These are phyloP conservation scores for Aegilops longissima DNA, from an alignment of 176 grass and related monocot genomes.

Conservation along the genomic window DNA sequence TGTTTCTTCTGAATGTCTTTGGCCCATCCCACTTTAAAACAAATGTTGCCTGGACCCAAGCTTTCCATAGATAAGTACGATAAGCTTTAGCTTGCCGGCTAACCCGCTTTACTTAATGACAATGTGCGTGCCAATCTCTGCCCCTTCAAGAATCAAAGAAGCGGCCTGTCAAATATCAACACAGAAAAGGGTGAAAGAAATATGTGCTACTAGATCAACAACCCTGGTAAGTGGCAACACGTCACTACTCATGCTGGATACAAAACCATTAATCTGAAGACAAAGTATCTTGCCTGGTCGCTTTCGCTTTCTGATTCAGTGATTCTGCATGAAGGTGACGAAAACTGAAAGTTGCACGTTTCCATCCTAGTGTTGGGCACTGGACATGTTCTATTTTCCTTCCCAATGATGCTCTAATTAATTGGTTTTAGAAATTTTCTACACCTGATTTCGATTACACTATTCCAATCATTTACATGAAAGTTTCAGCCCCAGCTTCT, in stretches of 20 bases:
- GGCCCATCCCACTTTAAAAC: neutral
- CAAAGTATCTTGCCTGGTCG: neutral
- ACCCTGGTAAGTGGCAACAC: neutral
- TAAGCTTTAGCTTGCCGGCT: neutral
- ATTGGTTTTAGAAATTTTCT: neutral
- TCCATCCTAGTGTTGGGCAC: neutral
- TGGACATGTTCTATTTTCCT: no score
- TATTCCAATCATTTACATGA: neutral
- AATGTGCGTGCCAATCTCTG: neutral
- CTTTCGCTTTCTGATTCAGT: neutral
- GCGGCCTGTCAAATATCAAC: no score
- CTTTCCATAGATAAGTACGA: neutral
- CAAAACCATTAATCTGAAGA: neutral
- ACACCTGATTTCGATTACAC: neutral
- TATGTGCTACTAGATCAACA: neutral
- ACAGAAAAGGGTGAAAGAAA: neutral
- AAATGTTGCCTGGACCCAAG: neutral
- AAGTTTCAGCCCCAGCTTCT: neutral
- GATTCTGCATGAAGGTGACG: neutral
- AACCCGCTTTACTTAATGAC: neutral
- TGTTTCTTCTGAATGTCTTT: neutral
- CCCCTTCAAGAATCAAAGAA: neutral
- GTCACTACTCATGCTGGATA: neutral
- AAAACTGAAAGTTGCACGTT: neutral
- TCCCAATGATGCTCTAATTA: no score